Base-by-base conservation (phyloP, 2,329 filamentous ascomycete genomes). In the Calonectria hongkongensis region DNA sequence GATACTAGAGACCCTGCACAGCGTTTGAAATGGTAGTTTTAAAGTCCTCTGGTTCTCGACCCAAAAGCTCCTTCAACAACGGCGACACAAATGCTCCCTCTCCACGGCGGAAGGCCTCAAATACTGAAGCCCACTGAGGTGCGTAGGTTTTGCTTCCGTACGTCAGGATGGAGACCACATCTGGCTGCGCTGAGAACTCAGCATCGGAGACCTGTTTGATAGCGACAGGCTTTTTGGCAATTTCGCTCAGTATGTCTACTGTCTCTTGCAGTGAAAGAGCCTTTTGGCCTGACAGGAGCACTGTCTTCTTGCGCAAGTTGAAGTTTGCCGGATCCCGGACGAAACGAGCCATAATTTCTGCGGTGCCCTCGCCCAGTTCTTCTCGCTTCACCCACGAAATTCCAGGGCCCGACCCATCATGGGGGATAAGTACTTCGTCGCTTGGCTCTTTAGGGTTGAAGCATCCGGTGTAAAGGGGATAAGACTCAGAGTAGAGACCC, bases 31-130 rank as follows among this genome's bases (percentile, higher is more conserved):
- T 25, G 2, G 50, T 54, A 6, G 50, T 54, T 28, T 12, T 54
- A 16, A 54, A 54, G n/a, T 54, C 50, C 50, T 54, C 50, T n/a
- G 50, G 50, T n/a, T 54, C 50, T 16, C 50, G 50, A 4, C 50
- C 50, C 28, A 54, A 21, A 4, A 54, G 27, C 16, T 54, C 50
- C 8, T 33, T 33, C 50, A 54, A 36, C 28, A 36, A 33, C 2
- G 50, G 28, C 36, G 50, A n/a, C 28, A 54, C 50, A 36, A 33
- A 54, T 4, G 50, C 28, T 36, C 50, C 50, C n/a, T 54, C 50
- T 7, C 50, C 50, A 21, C 7, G 28, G 28, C 50, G 50, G 18
- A 54, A 54, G 13, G 16, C 28, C 5, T 54, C 50, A 13, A 54
- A 54, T 21, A 28, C 30, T 21, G 50, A 12, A 2, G 27, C 18